Base-by-base conservation (phyloP, 805 yeast species). In the Yamadazyma kitorensis region DNA sequence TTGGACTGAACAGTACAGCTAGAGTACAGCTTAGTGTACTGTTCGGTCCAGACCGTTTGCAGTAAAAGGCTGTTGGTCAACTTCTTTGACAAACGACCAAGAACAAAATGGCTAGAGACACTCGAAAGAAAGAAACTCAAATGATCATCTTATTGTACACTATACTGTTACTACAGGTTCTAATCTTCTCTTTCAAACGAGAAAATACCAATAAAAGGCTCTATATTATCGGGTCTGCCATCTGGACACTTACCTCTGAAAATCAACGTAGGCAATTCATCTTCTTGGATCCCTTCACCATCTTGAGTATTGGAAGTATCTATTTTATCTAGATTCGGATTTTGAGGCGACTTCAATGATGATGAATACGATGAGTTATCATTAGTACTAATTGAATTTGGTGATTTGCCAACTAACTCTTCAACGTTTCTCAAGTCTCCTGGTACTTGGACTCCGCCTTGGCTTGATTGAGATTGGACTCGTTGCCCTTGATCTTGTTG, bases 141-240 rank as follows among this genome's bases (percentile, higher is more conserved):
- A n/a, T n/a, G n/a, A n/a, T n/a, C n/a, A n/a, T n/a, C n/a, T n/a
- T n/a, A n/a, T n/a, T n/a, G n/a, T n/a, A n/a, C n/a, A n/a, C n/a
- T n/a, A n/a, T n/a, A n/a, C n/a, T n/a, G n/a, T n/a, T n/a, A n/a
- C n/a, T n/a, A n/a, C n/a, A n/a, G n/a, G n/a, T n/a, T n/a, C 22
- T 48, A 57, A 31, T 58, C 65, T 37, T 65, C 71, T 40, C 57
- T 53, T 41, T 74, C 80, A 47, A 74, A 74, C 26, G 72, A 70
- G 41, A 74, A 72, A 9, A 74, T 73, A 1, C 80, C 80, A 27
- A 74, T 72, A 40, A 72, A 74, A 4, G 80, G 78, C 44, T 72
- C 76, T 17, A 72, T 63, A 14, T 55, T 58, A 34, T 72, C 77
- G 2, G 77, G 77, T 31, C 67, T 63, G 8, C 78, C 76, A 36